Conservation (phyloP, 1,139 yeast genomes). For the Spathaspora jeffriesii region DNA sequence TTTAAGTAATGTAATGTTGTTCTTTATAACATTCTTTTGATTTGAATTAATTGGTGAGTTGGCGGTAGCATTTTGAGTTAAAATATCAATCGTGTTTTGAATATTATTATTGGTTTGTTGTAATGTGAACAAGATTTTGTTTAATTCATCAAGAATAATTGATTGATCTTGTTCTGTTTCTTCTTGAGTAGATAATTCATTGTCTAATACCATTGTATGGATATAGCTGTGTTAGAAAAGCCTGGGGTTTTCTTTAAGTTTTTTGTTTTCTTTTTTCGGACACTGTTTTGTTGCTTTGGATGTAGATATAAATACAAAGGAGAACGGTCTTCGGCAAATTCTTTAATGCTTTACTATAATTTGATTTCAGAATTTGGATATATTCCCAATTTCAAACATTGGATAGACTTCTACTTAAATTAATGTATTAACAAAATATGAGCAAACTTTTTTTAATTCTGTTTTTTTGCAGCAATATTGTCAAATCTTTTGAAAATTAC, state of each 20-base stretch:
- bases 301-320: neutral
- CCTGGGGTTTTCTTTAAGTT: neutral
- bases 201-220: neutral
- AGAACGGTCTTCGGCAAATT: too few relatives aligned
- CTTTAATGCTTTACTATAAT: too few relatives aligned
- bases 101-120: constrained; percentile 30
- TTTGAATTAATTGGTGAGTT: constrained; percentile 4
- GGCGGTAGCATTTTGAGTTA: constrained; percentile 9
- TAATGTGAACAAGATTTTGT: constrained; percentile 32
- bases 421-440: neutral
- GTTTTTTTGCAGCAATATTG: constrained; percentile 1
- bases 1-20: constrained; percentile 9
- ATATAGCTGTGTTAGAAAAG: neutral
- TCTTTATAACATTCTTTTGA: constrained; percentile 11
- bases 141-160: constrained; percentile 29
- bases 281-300: neutral
- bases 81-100: constrained; percentile 22
- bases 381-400: too few relatives aligned
- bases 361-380: too few relatives aligned
- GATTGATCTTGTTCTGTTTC: constrained; percentile 18
- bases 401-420: neutral
- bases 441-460: neutral
- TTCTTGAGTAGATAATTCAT: neutral
- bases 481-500: neutral
- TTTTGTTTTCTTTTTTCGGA: neutral